These are phyloP conservation scores for Aschersonia sp. DNA, from an alignment of 2,329 filamentous ascomycete genomes.

Conservation along the genomic window DNA sequence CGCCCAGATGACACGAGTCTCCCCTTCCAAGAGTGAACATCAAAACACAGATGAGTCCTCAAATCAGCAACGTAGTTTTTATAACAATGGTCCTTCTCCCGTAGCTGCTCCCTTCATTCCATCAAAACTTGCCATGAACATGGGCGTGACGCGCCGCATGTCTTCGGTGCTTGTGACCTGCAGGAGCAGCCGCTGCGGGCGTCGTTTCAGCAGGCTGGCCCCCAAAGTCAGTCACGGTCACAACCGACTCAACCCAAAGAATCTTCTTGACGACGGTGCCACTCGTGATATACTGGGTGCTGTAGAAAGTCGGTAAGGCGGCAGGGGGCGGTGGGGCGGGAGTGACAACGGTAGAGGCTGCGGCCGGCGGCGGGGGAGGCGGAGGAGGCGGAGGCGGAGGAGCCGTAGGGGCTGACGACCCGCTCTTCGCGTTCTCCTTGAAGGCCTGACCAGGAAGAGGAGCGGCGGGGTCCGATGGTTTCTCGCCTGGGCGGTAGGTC, in stretches of 20 bases:
- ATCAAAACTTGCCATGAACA: conserved; percentile 15
- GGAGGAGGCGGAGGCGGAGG: conserved; percentile 5
- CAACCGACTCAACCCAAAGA: conserved; percentile 38
- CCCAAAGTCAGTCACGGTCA: conserved; percentile 34
- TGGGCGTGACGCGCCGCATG: conserved; percentile 24
- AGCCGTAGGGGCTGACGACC: neutral
- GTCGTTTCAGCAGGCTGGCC: conserved; percentile 21
- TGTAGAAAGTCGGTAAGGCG: conserved; percentile 21
- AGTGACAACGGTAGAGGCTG: neutral
- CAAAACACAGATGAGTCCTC: neutral
- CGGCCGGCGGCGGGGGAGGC: conserved; percentile 2
- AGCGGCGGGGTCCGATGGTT: conserved; percentile 13
- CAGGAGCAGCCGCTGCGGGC: conserved; percentile 12
- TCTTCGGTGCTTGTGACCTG: conserved; percentile 10
- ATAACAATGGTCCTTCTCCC: conserved; percentile 2
- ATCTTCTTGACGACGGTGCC: conserved; percentile 38
- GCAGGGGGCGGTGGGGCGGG: conserved; percentile 3
- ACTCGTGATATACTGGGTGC: conserved; percentile 38
- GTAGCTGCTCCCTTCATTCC: conserved; percentile 4
- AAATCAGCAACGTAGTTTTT: conserved; percentile 1
- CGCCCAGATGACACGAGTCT: conserved; percentile 16
- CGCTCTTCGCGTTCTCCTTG: neutral
- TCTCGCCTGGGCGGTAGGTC: conserved; percentile 21
- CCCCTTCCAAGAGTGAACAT: neutral
- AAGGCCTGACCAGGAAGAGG: neutral